Conservation (phyloP, 1,284 basidiomycete species). For the Puccinia hordei region DNA sequence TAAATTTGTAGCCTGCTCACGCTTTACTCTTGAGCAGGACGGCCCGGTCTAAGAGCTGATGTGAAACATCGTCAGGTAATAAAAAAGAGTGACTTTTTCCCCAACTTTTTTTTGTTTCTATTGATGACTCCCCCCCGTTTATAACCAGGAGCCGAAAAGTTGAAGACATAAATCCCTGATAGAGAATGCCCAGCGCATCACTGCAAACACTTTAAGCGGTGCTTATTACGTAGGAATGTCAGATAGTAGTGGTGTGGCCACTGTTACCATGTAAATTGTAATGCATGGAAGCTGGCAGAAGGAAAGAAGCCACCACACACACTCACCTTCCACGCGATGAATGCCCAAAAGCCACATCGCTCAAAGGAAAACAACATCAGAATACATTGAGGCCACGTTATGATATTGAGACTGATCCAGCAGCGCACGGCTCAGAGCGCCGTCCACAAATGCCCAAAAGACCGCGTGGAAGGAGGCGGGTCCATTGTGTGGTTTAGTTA, state of each 20-base stretch:
- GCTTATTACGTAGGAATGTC: conserved; percentile 6
- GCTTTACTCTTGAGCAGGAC: too few relatives aligned
- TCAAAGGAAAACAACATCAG: not conserved
- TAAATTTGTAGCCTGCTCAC: not conserved
- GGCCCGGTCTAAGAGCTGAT: too few relatives aligned
- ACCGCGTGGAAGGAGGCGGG: conserved; percentile 31
- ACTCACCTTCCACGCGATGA: conserved; percentile 29
- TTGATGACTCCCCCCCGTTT: not conserved
- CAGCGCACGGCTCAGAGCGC: conserved; percentile 20
- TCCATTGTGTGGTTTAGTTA: conserved; percentile 1
- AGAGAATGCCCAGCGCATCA: not conserved
- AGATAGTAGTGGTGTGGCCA: conserved; percentile 1
- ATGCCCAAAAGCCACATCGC: conserved; percentile 29
- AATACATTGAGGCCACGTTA: conserved; percentile 26
- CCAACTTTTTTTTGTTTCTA: not conserved
- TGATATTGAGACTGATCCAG: not conserved
- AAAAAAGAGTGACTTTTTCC: not conserved
- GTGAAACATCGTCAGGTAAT: not conserved
- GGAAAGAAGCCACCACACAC: conserved; percentile 16
- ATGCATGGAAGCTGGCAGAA: conserved; percentile 16
- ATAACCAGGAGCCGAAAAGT: not conserved
- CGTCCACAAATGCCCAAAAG: conserved; percentile 1
- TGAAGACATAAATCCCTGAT: not conserved
- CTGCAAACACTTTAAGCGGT: not conserved
- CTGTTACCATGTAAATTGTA: conserved; percentile 28